Evolutionary conservation across 2,329 filamentous ascomycete genomes (phyloP).

Genomic region (Acephala macrosclerotiorum): DNA sequence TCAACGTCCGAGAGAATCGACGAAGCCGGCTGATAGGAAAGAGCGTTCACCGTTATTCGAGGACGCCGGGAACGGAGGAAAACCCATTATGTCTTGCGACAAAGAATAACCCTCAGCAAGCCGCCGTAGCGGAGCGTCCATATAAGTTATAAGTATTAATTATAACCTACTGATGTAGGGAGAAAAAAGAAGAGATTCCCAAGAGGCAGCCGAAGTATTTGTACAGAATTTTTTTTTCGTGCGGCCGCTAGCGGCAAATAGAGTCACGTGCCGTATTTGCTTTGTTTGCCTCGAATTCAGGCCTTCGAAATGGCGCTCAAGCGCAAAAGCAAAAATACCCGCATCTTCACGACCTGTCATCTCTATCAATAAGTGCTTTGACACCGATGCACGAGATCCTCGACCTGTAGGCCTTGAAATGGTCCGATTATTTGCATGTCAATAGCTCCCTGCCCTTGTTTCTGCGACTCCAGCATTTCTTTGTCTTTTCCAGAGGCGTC

Average conservation of each 20-base stretch:
- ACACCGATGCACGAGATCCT: neutral
- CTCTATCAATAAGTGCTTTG: neutral
- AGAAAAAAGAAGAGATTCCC: constrained; percentile 32
- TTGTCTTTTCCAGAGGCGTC: neutral
- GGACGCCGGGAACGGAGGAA: constrained; percentile 53
- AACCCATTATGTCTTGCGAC: constrained; percentile 42
- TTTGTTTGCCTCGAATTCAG: neutral
- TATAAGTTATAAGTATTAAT: constrained; percentile 48
- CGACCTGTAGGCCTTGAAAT: neutral
- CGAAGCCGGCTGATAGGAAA: constrained; percentile 51
- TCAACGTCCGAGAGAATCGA: constrained; percentile 47
- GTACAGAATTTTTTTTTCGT: constrained; percentile 11
- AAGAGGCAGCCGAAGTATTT: constrained; percentile 28
- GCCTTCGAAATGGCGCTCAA: neutral
- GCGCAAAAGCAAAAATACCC: neutral
- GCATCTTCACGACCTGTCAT: neutral
- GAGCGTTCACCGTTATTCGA: constrained; percentile 49
- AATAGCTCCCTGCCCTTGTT: neutral
- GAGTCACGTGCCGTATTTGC: neutral
- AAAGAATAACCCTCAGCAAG: constrained; percentile 50
- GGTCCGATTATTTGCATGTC: neutral
- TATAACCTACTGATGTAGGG: constrained; percentile 48
- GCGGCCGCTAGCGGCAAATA: neutral
- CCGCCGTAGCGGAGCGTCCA: constrained; percentile 49
- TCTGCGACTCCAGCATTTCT: neutral